Base-by-base conservation (phyloP, 495 filamentous ascomycete species). In the Filosporella fistucella region DNA sequence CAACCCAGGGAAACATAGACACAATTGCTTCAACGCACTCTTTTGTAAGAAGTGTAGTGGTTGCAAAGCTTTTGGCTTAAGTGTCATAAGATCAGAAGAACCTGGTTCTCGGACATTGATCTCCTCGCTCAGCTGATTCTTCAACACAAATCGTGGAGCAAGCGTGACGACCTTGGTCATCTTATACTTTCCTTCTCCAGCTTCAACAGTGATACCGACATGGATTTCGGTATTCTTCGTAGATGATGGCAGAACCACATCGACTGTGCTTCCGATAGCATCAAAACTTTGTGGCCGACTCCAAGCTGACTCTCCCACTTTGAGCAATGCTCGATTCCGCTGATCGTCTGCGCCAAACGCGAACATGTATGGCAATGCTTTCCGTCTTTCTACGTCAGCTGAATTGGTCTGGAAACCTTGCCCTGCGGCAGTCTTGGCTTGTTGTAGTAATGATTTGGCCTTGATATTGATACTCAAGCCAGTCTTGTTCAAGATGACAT, bases 201-300 rank as follows among this genome's bases (percentile, higher is more conserved):
- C 84, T 39, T 82, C 80, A 39, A 98, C 85, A 17, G 84, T 88
- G 21, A 97, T 78, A 16, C 94, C 93, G 18, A 91, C 74, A 62
- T 96, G 88, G 62, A 96, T 86, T 63, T 97, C 91, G 2, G 82
- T 78, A 46, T 84, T 82, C 22, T 76, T 83, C 17, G 69, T 70
- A 4, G 75, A 52, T 5, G 90, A 87, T 11, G 86, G 84, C 33
- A 98, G 75, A 24, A 89, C 76, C 13, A 94, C 85, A 52, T 95
- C 89, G 22, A 85, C 80, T 4, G 83, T 88, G 62, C 90, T 96
- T 36, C 93, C 93, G 48, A 98, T 91, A n/a, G 93, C 93, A 59
- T 98, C 93, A 58, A 98, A 93, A 76, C 87, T 95, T 64, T 96
- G 91, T 2, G 94, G 91, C 63, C 87, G 95, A 66, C 91, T 96